Conservation (phyloP, 352 stramenopile genomes). For the Phytophthora agathidicida region DNA sequence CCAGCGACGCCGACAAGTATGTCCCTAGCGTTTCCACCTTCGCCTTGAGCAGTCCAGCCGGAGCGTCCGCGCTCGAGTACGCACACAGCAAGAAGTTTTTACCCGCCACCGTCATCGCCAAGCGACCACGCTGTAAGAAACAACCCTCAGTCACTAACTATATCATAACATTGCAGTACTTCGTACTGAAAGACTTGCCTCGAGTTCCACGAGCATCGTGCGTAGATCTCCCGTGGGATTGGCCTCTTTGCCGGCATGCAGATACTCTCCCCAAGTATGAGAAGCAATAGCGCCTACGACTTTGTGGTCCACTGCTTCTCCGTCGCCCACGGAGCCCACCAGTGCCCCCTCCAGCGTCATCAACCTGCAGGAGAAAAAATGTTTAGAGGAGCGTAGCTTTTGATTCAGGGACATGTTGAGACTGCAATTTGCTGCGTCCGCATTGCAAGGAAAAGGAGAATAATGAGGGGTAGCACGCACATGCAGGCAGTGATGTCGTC, state of each 20-base stretch:
- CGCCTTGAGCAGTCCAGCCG: slow-evolving; percentile 71
- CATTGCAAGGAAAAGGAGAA: not conserved
- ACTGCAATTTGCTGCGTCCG: not conserved
- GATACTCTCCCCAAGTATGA: slow-evolving; percentile 86
- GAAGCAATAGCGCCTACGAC: slow-evolving; percentile 85
- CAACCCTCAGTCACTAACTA: not conserved
- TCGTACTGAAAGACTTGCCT: slow-evolving; percentile 39
- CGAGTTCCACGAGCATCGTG: slow-evolving; percentile 76
- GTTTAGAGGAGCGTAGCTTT: slow-evolving; percentile 7
- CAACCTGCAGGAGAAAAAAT: slow-evolving; percentile 42
- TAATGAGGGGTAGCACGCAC: slow-evolving; percentile 39
- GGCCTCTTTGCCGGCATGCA: slow-evolving; percentile 77
- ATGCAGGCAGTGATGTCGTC: slow-evolving; percentile 76
- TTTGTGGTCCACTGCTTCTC: slow-evolving; percentile 74
- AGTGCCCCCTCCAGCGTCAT: slow-evolving; percentile 88
- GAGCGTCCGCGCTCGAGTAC: slow-evolving; percentile 63
- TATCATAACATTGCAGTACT: not conserved
- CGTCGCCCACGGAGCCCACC: slow-evolving; percentile 73
- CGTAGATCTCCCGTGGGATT: slow-evolving; percentile 55
- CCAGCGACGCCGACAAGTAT: slow-evolving; percentile 68
- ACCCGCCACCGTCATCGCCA: slow-evolving; percentile 70
- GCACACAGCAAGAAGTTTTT: slow-evolving; percentile 82
- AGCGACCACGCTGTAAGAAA: slow-evolving; percentile 47
- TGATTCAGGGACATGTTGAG: not conserved
- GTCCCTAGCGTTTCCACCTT: slow-evolving; percentile 73